A percentile compares a stretch with the other conserved stretches of the same genome.
phyloP scores from a whole-genome alignment of 306 rosid species.

The Vigna radiata region DNA sequence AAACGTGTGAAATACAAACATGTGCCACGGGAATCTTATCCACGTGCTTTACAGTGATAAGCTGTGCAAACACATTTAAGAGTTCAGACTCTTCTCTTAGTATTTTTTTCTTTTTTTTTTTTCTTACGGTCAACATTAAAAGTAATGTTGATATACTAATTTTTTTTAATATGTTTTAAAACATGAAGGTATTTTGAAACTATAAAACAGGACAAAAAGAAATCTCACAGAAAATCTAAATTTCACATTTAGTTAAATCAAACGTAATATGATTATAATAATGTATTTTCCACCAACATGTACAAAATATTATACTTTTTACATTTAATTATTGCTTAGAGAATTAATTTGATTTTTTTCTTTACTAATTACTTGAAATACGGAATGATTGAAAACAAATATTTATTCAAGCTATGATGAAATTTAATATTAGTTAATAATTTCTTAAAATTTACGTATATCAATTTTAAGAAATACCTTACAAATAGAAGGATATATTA shows the following conservation, averaged over 20 bases:
- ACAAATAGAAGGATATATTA: neutral
- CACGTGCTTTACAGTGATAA: neutral
- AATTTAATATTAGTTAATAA: neutral
- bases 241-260: neutral
- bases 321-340: neutral
- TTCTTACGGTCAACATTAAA: too few relatives aligned
- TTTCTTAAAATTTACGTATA: neutral
- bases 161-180: too few relatives aligned
- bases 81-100: too few relatives aligned
- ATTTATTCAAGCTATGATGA: neutral
- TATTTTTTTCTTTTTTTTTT: too few relatives aligned
- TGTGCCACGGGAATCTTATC: neutral
- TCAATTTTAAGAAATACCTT: neutral
- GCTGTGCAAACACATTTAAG: too few relatives aligned
- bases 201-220: too few relatives aligned
- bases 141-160: too few relatives aligned
- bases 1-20: neutral
- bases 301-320: neutral
- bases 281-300: neutral
- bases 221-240: too few relatives aligned
- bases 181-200: too few relatives aligned
- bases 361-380: neutral
- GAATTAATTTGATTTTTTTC: neutral
- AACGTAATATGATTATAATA: neutral
- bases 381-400: neutral